Percentiles rank a stretch among this genome's conserved stretches.
Evolutionary conservation across 1,284 basidiomycete genomes (phyloP).

Genomic region (Golubevia sp.): DNA sequence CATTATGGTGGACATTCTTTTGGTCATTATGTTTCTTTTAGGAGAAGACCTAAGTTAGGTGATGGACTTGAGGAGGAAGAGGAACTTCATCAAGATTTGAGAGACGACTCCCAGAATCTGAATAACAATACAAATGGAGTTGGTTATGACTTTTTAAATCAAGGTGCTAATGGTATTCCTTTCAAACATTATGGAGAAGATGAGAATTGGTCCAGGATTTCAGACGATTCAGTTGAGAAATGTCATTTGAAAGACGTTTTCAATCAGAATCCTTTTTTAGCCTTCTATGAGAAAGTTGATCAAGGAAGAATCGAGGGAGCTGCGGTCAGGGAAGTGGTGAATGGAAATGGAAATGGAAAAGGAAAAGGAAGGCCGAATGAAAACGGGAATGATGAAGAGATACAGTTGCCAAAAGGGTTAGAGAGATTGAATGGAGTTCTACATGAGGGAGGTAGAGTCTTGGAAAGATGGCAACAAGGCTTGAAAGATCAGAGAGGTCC

Average conservation of each 20-base stretch:
- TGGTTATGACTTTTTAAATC: background rate
- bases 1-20: conserved; percentile 56
- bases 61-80: background rate
- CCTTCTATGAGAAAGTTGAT: conserved; percentile 44
- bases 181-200: background rate
- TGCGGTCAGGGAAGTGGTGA: background rate
- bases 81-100: background rate
- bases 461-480: background rate
- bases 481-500: background rate
- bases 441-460: background rate
- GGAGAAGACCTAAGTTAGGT: conserved; percentile 13
- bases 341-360: background rate
- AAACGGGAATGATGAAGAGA: too few species aligned
- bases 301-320: background rate
- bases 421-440: background rate
- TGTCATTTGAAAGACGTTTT: conserved; percentile 37
- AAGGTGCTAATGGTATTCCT: conserved; percentile 5
- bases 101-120: background rate
- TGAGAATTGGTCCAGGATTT: conserved; percentile 43
- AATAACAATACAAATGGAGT: background rate
- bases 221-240: conserved; percentile 40
- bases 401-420: background rate
- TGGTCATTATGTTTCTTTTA: conserved; percentile 56
- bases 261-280: conserved; percentile 51
- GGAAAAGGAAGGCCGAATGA: conserved; percentile 6